A percentile compares a stretch with the other conserved stretches of the same genome.
phyloP scores from a whole-genome alignment of 78 protist species.

The Dictyostelium purpureum region DNA sequence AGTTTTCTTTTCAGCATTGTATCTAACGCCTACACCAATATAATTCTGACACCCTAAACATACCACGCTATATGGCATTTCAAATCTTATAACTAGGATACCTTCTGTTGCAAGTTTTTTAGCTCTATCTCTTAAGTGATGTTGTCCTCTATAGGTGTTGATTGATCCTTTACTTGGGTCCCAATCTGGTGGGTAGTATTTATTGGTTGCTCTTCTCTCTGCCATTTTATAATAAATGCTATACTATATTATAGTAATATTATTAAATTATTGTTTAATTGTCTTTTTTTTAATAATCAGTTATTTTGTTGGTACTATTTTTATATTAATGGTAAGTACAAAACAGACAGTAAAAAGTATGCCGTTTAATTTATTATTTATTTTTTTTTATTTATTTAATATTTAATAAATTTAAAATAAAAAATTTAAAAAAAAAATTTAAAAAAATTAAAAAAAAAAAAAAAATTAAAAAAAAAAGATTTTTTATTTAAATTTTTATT shows the following conservation, averaged over 20 bases:
- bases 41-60: conserved; percentile 85
- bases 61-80: conserved; percentile 91
- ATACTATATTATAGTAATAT: too few relatives aligned
- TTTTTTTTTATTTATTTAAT: not conserved
- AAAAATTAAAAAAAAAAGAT: not conserved
- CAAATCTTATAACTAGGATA: conserved; percentile 87
- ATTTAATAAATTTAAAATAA: not conserved
- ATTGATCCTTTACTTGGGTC: conserved; percentile 85
- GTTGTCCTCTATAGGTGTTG: conserved; percentile 77
- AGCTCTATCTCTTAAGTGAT: conserved; percentile 87
- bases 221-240: not conserved
- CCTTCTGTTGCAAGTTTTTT: conserved; percentile 83
- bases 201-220: conserved; percentile 76
- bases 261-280: too few relatives aligned
- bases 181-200: conserved; percentile 93
- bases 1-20: conserved; percentile 92
- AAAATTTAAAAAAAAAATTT: not conserved
- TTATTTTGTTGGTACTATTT: too few relatives aligned
- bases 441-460: not conserved
- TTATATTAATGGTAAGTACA: too few relatives aligned
- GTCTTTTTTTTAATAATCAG: too few relatives aligned
- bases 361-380: not conserved
- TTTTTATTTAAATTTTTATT: too few relatives aligned
- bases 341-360: too few relatives aligned
- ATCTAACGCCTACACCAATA: conserved; percentile 93